Percentiles rank a stretch among this genome's conserved stretches.
phyloP scores from a whole-genome alignment of 31 red algal genomes.

The Asparagopsis taxiformis region DNA sequence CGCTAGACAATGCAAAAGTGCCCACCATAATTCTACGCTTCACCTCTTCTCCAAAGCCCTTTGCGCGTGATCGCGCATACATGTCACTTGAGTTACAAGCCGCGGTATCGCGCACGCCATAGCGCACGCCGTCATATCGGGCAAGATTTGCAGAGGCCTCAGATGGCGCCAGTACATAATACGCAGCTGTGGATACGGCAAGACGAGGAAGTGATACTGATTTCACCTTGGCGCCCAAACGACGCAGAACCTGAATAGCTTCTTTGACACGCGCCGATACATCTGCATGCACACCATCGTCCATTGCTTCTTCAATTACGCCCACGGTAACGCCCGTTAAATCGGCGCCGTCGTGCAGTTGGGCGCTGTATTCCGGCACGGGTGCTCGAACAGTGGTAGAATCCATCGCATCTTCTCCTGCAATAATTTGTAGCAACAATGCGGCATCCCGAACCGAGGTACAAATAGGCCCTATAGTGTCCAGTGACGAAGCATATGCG shows the following conservation, averaged over 20 bases:
- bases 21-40: constrained; percentile 90
- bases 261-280: constrained; percentile 31
- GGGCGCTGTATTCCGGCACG: constrained; percentile 31
- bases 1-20: constrained; percentile 87
- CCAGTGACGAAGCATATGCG: constrained; percentile 91
- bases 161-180: constrained; percentile 86
- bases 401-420: constrained; percentile 74
- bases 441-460: constrained; percentile 69
- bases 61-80: constrained; percentile 60
- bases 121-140: constrained; percentile 96
- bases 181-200: constrained; percentile 45
- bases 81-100: constrained; percentile 58
- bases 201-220: constrained; percentile 56
- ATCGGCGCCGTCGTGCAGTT: constrained; percentile 23
- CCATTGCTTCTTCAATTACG: constrained; percentile 64
- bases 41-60: constrained; percentile 86
- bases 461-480: constrained; percentile 84
- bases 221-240: constrained; percentile 65
- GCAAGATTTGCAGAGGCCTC: constrained; percentile 97
- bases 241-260: constrained; percentile 20
- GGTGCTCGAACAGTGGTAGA: constrained; percentile 33
- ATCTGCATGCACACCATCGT: constrained; percentile 40
- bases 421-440: constrained; percentile 67
- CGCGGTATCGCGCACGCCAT: constrained; percentile 67
- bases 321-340: constrained; percentile 50